A percentile compares a stretch with the other conserved stretches of the same genome.
Conservation (phyloP, 805 yeast species). For the Helenozyma rhizophorensis region DNA sequence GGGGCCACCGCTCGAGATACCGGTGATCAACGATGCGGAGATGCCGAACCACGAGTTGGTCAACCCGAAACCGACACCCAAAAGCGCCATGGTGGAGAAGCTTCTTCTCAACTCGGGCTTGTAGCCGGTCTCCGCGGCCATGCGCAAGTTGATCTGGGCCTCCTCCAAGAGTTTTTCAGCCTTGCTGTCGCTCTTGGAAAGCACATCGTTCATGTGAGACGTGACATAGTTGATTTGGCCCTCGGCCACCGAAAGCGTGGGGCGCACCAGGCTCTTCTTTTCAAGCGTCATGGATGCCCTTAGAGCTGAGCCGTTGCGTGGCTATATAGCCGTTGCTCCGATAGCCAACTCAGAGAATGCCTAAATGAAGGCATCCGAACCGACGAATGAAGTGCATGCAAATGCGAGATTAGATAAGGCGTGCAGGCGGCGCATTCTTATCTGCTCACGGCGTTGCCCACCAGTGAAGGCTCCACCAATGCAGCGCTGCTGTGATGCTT, state of each 20-base stretch:
- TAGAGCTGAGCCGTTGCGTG: too few species aligned
- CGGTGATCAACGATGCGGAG: constrained; percentile 50
- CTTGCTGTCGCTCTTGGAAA: constrained; percentile 1
- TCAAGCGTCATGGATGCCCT: background rate
- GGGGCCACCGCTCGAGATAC: constrained; percentile 57
- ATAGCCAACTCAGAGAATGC: too few species aligned
- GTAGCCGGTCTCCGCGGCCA: constrained; percentile 28
- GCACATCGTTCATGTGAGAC: background rate
- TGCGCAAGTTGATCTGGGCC: constrained; percentile 21
- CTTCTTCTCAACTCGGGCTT: constrained; percentile 19
- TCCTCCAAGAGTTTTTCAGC: constrained; percentile 11
- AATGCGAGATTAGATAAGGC: too few species aligned
- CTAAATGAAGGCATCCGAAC: too few species aligned
- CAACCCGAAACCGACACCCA: constrained; percentile 58
- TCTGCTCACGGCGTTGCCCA: too few species aligned
- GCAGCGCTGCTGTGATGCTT: too few species aligned
- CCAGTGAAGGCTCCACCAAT: too few species aligned
- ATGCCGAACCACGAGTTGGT: constrained; percentile 63
- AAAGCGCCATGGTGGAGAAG: constrained; percentile 30
- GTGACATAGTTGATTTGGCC: constrained; percentile 6
- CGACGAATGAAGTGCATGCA: too few species aligned
- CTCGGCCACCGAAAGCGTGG: constrained; percentile 3
- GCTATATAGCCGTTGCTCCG: too few species aligned
- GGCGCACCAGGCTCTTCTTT: constrained; percentile 1
- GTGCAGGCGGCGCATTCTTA: too few species aligned